phyloP scores from a whole-genome alignment of 768 basidiomycete genomes.

The Gymnopilus dilepis region DNA sequence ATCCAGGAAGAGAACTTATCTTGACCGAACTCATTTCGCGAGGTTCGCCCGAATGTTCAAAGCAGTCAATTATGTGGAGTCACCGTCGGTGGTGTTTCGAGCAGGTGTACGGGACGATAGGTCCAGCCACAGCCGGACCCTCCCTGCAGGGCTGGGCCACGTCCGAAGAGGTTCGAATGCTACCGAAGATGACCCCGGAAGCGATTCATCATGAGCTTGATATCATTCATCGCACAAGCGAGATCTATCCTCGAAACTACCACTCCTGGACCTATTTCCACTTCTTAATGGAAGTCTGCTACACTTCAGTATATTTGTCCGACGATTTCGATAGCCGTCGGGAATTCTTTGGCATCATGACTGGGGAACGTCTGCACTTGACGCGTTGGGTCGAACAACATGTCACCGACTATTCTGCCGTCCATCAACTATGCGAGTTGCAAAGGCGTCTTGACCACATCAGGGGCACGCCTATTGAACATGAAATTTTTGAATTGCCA shows the following conservation, averaged over 20 bases:
- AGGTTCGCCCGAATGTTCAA: conserved; percentile 58
- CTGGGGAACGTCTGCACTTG: conserved; percentile 41
- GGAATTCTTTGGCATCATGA: conserved; percentile 39
- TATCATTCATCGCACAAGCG: conserved; percentile 54
- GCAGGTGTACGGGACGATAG: conserved; percentile 32
- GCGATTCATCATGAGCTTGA: conserved; percentile 52
- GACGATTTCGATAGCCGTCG: conserved; percentile 20
- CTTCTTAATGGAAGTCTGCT: conserved; percentile 47
- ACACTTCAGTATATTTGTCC: conserved; percentile 25
- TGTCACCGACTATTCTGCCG: conserved; percentile 69
- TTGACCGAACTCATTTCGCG: conserved; percentile 52
- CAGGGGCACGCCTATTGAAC: conserved; percentile 4
- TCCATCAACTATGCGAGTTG: conserved; percentile 57
- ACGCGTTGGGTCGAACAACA: conserved; percentile 65
- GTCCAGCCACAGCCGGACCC: not conserved
- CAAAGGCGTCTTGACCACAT: conserved; percentile 33
- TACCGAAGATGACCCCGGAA: conserved; percentile 42
- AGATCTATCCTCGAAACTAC: conserved; percentile 74
- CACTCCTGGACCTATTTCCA: conserved; percentile 73
- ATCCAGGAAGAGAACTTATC: conserved; percentile 51
- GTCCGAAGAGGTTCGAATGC: conserved; percentile 29
- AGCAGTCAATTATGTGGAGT: conserved; percentile 73
- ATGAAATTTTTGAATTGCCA: conserved; percentile 7
- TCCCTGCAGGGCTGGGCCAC: conserved; percentile 27
- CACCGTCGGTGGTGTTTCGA: conserved; percentile 71